Percentiles rank a stretch among this genome's conserved stretches.
Evolutionary conservation across 129 eudicot genomes (phyloP).

Genomic region (Artemisia argyi): DNA sequence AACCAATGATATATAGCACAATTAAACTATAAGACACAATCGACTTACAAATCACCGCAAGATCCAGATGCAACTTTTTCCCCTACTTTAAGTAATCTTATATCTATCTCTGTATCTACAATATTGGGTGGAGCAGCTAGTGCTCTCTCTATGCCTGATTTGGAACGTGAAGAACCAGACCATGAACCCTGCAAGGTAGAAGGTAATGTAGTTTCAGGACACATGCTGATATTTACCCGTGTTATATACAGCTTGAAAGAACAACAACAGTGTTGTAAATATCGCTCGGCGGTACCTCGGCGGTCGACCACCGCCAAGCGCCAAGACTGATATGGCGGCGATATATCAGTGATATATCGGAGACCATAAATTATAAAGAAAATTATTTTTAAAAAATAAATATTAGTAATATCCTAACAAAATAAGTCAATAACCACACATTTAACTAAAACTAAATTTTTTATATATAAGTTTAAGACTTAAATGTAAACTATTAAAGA

Average conservation of each 20-base stretch:
- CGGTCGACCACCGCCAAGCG: too few relatives aligned
- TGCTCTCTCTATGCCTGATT: slow-evolving; percentile 45
- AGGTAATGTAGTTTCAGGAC: slow-evolving; percentile 6
- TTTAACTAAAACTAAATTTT: too few relatives aligned
- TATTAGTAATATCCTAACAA: too few relatives aligned
- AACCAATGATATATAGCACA: slow-evolving; percentile 5
- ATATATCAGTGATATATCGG: too few relatives aligned
- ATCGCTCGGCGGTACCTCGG: too few relatives aligned
- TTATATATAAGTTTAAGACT: too few relatives aligned
- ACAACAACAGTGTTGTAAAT: too few relatives aligned
- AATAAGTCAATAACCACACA: too few relatives aligned
- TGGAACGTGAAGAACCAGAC: slow-evolving; percentile 59
- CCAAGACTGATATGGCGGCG: too few relatives aligned
- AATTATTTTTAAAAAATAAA: too few relatives aligned
- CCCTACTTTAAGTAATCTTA: slow-evolving; percentile 61
- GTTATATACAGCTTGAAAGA: background rate
- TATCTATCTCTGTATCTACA: slow-evolving; percentile 77
- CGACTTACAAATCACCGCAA: slow-evolving; percentile 82
- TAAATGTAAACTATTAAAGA: too few relatives aligned
- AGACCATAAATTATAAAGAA: too few relatives aligned
- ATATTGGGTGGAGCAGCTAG: slow-evolving; percentile 33
- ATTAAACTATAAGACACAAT: background rate
- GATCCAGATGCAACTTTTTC: slow-evolving; percentile 78
- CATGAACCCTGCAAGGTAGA: slow-evolving; percentile 30
- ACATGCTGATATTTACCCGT: slow-evolving; percentile 3